Evolutionary conservation across 202 grass and related monocot species (phyloP).

Genomic region (Alloteropsis angusta): DNA sequence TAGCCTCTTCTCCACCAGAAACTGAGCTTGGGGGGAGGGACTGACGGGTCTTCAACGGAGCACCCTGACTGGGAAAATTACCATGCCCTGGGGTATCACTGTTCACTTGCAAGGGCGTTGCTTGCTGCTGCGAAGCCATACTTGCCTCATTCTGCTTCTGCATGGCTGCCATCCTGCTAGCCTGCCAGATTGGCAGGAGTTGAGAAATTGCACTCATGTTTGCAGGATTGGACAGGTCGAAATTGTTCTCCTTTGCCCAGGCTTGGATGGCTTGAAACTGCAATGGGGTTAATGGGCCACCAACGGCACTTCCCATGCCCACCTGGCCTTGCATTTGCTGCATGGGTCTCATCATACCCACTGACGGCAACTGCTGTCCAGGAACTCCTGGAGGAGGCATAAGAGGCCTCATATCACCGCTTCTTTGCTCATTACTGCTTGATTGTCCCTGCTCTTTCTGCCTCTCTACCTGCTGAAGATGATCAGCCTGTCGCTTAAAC

Average conservation of each 20-base stretch:
- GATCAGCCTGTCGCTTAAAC: slow-evolving; percentile 40
- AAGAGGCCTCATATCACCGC: slow-evolving; percentile 54
- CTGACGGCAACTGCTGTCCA: slow-evolving; percentile 39
- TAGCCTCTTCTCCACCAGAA: slow-evolving; percentile 41
- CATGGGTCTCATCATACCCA: slow-evolving; percentile 39
- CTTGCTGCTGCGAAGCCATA: slow-evolving; percentile 40
- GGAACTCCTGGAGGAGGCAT: slow-evolving; percentile 33
- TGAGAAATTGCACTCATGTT: slow-evolving; percentile 74
- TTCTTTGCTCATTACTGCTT: slow-evolving; percentile 45
- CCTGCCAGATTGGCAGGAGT: slow-evolving; percentile 60
- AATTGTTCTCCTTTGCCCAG: slow-evolving; percentile 81
- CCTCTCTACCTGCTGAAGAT: slow-evolving; percentile 46
- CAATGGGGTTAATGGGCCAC: slow-evolving; percentile 39
- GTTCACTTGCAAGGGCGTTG: slow-evolving; percentile 43
- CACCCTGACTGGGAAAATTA: slow-evolving; percentile 43
- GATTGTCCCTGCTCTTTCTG: slow-evolving; percentile 36
- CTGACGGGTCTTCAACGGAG: slow-evolving; percentile 44
- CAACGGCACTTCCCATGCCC: slow-evolving; percentile 20
- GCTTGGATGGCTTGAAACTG: slow-evolving; percentile 78
- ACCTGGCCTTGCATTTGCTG: slow-evolving; percentile 39
- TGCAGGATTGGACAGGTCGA: slow-evolving; percentile 82
- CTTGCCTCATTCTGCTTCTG: slow-evolving; percentile 59
- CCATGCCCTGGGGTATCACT: slow-evolving; percentile 50
- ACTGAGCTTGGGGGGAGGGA: slow-evolving; percentile 28
- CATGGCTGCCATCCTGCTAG: slow-evolving; percentile 45